Base-by-base conservation (phyloP, 345 rosid species). In the Odontarrhena argentea region DNA sequence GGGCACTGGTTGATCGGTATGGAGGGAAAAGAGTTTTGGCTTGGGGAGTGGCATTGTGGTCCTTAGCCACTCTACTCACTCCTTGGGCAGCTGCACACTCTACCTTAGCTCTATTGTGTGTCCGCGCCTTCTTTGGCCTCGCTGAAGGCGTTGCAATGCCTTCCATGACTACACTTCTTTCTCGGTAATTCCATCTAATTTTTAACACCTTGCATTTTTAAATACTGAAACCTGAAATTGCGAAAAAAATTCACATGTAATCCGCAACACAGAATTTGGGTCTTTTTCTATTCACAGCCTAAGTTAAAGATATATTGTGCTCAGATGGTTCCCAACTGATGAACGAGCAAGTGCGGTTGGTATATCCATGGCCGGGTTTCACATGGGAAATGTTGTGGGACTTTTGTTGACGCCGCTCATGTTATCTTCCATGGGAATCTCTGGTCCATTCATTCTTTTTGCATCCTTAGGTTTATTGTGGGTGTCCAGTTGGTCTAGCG, bases 71-170 rank as follows among this genome's bases (percentile, higher is more conserved):
- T 2, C 74, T 93, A 37, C 84, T 93, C 10, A 93, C 99, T 63
- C 99, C 99, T 12, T 85, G 83, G 87, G 96, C 96, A 12, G 98
- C 98, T 22, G 58, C 78, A 66, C 95, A 90, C 81, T 93, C 98
- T 9, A 93, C 92, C 2, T 32, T 68, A 41, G 76, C 79, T 56
- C 85, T 93, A 44, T 70, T 93, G 42, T 86, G 89, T 2, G 62
- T 80, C 7, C 92, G 98, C 0, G 83, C 97, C 41, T 90, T 93
- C 77, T 93, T 90, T 46, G 98, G 98, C 24, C 83, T 93, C 0
- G 94, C 97, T 11, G 92, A 93, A 80, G 98, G 98, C 0, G 97
- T 90, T 5, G 99, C 99, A 53, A 46, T 93, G 48, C 97, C 99
- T 28, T 82, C 84, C 78, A 90, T 90, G 96, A 87, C 75, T 80